Percentiles rank a stretch among this genome's conserved stretches.
Evolutionary conservation across 2,329 filamentous ascomycete genomes (phyloP).

Genomic region (Botrytis fragariae): DNA sequence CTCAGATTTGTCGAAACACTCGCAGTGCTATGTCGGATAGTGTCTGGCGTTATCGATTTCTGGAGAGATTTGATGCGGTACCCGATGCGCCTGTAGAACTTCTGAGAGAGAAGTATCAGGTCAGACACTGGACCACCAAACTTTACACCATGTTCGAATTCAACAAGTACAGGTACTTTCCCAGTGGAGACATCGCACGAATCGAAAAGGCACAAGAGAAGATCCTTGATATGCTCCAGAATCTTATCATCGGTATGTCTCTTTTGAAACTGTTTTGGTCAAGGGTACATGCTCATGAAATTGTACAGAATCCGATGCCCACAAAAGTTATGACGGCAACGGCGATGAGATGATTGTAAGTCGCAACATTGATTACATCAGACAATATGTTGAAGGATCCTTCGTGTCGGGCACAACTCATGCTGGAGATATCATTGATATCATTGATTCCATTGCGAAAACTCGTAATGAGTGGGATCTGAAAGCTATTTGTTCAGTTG

Average conservation of each 20-base stretch:
- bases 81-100: conserved; percentile 32
- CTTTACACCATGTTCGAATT: conserved; percentile 30
- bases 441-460: conserved; percentile 32
- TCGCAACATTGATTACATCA: conserved; percentile 31
- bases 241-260: conserved; percentile 46
- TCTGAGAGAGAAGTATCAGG: conserved; percentile 36
- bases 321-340: conserved; percentile 15
- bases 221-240: conserved; percentile 41
- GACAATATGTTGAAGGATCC: conserved; percentile 23
- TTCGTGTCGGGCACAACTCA: conserved; percentile 19
- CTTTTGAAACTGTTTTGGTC: background rate
- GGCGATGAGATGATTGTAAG: conserved; percentile 39
- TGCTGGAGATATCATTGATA: conserved; percentile 25
- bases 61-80: conserved; percentile 43
- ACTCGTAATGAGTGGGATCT: conserved; percentile 23
- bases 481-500: conserved; percentile 10
- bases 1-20: conserved; percentile 41
- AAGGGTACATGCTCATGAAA: conserved; percentile 1
- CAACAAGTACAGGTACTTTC: background rate
- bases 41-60: conserved; percentile 49
- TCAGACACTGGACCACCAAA: conserved; percentile 39
- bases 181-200: background rate
- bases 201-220: conserved; percentile 18
- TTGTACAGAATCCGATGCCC: conserved; percentile 33
- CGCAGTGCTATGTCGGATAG: conserved; percentile 41